Evolutionary conservation across 1,284 basidiomycete species (phyloP).

Genomic region (Wallemia ichthyophaga): DNA sequence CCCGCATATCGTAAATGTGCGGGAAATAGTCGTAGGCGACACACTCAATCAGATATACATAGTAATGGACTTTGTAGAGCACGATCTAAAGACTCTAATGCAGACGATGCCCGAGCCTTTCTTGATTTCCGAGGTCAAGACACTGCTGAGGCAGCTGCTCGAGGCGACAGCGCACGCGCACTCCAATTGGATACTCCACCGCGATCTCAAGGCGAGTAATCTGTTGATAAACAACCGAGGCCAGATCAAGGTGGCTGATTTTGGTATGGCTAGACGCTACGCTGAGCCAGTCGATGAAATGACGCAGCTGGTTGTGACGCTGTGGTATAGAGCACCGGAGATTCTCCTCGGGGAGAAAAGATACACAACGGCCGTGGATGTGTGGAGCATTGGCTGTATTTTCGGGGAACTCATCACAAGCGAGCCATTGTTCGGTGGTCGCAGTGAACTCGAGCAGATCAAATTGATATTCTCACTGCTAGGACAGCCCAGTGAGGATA

Average conservation of each 20-base stretch:
- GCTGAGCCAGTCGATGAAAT: slow-evolving; percentile 85
- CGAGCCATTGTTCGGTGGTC: slow-evolving; percentile 83
- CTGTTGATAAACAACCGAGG: slow-evolving; percentile 96
- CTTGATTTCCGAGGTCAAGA: slow-evolving; percentile 91
- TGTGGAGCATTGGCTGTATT: slow-evolving; percentile 99
- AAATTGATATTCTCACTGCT: slow-evolving; percentile 58
- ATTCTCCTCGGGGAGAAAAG: slow-evolving; percentile 70
- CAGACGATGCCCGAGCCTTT: slow-evolving; percentile 82
- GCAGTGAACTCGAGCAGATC: slow-evolving; percentile 73
- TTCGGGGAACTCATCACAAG: slow-evolving; percentile 84
- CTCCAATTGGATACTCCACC: slow-evolving; percentile 84
- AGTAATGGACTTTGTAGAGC: slow-evolving; percentile 98
- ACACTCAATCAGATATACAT: slow-evolving; percentile 98
- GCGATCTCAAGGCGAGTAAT: slow-evolving; percentile 92
- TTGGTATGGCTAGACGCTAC: slow-evolving; percentile 78
- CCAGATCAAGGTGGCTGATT: slow-evolving; percentile 93
- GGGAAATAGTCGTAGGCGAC: slow-evolving; percentile 96
- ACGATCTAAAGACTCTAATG: slow-evolving; percentile 86
- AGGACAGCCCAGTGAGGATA: slow-evolving; percentile 50
- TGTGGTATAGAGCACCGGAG: slow-evolving; percentile 97
- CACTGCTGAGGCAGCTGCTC: slow-evolving; percentile 71
- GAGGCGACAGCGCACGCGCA: slow-evolving; percentile 79
- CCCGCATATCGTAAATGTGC: slow-evolving; percentile 76
- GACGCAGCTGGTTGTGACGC: slow-evolving; percentile 86
- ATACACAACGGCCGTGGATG: slow-evolving; percentile 84